Conservation (phyloP, 2,329 filamentous ascomycete genomes). For the Aspergillus transmontanensis region DNA sequence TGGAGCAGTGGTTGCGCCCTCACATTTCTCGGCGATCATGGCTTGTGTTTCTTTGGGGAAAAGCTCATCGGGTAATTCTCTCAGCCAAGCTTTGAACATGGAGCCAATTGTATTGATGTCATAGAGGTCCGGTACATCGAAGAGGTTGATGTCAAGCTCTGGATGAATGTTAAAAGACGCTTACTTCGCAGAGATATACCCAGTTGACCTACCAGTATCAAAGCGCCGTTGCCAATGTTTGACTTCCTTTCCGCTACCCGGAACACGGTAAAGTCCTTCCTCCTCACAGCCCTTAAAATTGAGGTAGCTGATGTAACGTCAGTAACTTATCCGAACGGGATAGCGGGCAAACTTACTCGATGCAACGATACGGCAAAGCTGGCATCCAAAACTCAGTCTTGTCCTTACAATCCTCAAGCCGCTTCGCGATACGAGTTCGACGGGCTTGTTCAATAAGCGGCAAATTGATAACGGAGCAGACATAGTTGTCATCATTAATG, state of each 20-base stretch:
- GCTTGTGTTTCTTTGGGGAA: slow-evolving; percentile 85
- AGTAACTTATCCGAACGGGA: slow-evolving; percentile 10
- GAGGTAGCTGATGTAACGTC: slow-evolving; percentile 63
- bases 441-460: slow-evolving; percentile 87
- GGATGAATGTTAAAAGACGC: slow-evolving; percentile 12
- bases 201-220: slow-evolving; percentile 67
- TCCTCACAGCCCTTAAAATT: slow-evolving; percentile 94
- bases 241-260: slow-evolving; percentile 85
- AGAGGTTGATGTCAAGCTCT: slow-evolving; percentile 89
- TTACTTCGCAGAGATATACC: background rate
- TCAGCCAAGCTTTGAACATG: slow-evolving; percentile 94
- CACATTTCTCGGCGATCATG: slow-evolving; percentile 76
- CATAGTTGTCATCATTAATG: slow-evolving; percentile 80
- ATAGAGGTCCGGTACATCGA: slow-evolving; percentile 83
- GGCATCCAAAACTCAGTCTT: slow-evolving; percentile 99
- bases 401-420: slow-evolving; percentile 81
- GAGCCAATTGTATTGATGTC: slow-evolving; percentile 97
- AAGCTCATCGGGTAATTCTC: slow-evolving; percentile 90
- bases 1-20: slow-evolving; percentile 76
- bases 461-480: slow-evolving; percentile 80
- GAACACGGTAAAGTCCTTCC: slow-evolving; percentile 89
- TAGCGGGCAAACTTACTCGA: slow-evolving; percentile 62
- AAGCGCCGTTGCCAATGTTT: slow-evolving; percentile 93
- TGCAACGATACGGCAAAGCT: slow-evolving; percentile 89
- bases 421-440: slow-evolving; percentile 87